Conservation (phyloP, 2,329 filamentous ascomycete genomes). For the Acrocalymma vagum region DNA sequence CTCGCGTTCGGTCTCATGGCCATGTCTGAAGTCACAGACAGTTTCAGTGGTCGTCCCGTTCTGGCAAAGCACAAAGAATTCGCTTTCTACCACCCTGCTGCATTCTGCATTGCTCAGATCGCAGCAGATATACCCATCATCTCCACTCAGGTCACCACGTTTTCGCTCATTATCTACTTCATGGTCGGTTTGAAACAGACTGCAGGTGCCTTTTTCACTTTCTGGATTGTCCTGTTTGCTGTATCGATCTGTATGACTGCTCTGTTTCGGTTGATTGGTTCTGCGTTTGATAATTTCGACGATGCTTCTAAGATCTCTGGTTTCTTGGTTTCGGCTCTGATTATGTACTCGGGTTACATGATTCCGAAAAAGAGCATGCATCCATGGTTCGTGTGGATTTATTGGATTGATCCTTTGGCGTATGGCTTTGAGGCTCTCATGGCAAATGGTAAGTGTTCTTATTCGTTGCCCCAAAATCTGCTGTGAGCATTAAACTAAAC, state of each 20-base stretch:
- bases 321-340: slow-evolving; percentile 64
- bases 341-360: slow-evolving; percentile 70
- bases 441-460: slow-evolving; percentile 67
- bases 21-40: slow-evolving; percentile 69
- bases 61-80: slow-evolving; percentile 88
- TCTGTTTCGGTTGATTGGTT: slow-evolving; percentile 80
- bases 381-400: slow-evolving; percentile 62
- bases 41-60: slow-evolving; percentile 74
- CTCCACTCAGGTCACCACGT: slow-evolving; percentile 61
- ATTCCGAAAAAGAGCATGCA: slow-evolving; percentile 60
- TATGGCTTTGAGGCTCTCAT: slow-evolving; percentile 82
- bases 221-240: slow-evolving; percentile 72
- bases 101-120: slow-evolving; percentile 77
- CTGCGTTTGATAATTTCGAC: slow-evolving; percentile 68
- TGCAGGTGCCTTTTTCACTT: slow-evolving; percentile 81
- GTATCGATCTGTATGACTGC: too few relatives aligned
- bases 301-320: slow-evolving; percentile 66
- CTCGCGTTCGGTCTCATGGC: slow-evolving; percentile 69
- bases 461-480: neutral
- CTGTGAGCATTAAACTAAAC: too few relatives aligned
- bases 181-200: slow-evolving; percentile 79
- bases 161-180: slow-evolving; percentile 77
- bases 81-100: slow-evolving; percentile 87
- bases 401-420: slow-evolving; percentile 78
- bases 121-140: slow-evolving; percentile 63